Conservation (phyloP, 2,329 filamentous ascomycete genomes). For the Arthrobotrys megalospora region DNA sequence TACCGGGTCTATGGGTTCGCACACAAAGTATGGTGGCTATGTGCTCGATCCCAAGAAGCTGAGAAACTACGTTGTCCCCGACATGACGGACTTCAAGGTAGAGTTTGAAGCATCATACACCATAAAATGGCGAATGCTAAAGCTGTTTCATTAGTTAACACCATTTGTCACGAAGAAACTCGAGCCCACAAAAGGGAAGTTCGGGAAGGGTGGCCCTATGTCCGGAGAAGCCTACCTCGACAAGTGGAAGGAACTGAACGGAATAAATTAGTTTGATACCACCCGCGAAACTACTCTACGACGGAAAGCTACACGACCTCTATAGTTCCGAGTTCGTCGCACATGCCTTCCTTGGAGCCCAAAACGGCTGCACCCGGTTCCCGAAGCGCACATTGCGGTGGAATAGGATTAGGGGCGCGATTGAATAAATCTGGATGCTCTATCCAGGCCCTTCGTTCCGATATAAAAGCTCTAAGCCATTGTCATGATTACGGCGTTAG, state of each 20-base stretch:
- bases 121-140: conserved; percentile 15
- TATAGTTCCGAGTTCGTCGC: no score
- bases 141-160: conserved; percentile 74
- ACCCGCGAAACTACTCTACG: neutral
- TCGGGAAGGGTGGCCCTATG: conserved; percentile 72
- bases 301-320: neutral
- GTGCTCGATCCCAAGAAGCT: conserved; percentile 88
- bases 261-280: conserved; percentile 67
- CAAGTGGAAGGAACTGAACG: conserved; percentile 79
- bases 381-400: no score
- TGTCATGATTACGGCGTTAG: neutral
- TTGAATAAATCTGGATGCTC: no score
- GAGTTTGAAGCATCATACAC: neutral
- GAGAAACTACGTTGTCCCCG: conserved; percentile 88
- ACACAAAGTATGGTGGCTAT: conserved; percentile 88
- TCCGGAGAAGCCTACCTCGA: conserved; percentile 76
- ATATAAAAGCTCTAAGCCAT: no score
- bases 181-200: conserved; percentile 71
- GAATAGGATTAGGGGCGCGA: no score
- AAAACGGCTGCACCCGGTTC: neutral
- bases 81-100: conserved; percentile 81
- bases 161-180: conserved; percentile 81
- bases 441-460: no score
- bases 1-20: conserved; percentile 86
- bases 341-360: no score